Evolutionary conservation across 1,139 yeast species (phyloP).

Genomic region (Debaryomycetaceae sp.): DNA sequence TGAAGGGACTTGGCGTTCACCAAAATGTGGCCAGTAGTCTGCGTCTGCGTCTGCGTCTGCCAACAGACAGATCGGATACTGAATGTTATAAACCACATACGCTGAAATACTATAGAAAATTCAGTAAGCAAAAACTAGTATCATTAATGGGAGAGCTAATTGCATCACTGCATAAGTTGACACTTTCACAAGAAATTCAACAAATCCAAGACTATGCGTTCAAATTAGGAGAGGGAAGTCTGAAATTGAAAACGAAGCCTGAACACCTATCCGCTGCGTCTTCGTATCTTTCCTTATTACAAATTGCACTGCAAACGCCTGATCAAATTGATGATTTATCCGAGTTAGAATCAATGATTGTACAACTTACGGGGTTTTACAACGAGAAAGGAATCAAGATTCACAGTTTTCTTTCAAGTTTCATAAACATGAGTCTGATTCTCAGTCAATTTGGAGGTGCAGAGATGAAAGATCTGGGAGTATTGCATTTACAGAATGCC

Average conservation of each 20-base stretch:
- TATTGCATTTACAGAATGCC: no score
- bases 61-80: neutral
- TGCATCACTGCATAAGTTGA: neutral
- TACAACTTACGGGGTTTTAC: constrained; percentile 41
- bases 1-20: constrained; percentile 1
- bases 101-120: constrained; percentile 8
- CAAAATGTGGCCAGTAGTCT: neutral
- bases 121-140: constrained; percentile 9
- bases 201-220: constrained; percentile 29
- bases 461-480: neutral
- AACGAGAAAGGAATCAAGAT: constrained; percentile 20
- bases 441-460: neutral
- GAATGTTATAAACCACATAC: neutral
- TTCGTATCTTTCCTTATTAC: constrained; percentile 19
- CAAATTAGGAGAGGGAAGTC: constrained; percentile 23
- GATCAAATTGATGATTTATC: constrained; percentile 23
- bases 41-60: neutral
- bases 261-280: constrained; percentile 1
- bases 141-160: constrained; percentile 7
- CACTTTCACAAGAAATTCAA: constrained; percentile 10
- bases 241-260: neutral
- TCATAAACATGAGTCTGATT: neutral
- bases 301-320: constrained; percentile 22
- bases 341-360: constrained; percentile 51
- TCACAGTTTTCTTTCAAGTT: neutral